phyloP scores from a whole-genome alignment of 441 rosid species.

The Corymbia calophylla region DNA sequence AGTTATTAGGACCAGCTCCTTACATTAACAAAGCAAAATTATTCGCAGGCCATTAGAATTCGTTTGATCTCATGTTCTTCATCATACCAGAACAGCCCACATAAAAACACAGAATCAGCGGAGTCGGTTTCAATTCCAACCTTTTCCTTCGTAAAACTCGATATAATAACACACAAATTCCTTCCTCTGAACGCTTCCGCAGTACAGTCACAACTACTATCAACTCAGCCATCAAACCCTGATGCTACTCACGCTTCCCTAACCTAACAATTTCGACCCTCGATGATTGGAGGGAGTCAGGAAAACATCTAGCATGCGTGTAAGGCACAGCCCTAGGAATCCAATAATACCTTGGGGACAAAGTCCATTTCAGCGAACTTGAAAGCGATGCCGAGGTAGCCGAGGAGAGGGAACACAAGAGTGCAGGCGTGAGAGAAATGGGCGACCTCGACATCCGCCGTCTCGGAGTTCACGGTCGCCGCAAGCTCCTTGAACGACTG shows the following conservation, averaged over 20 bases:
- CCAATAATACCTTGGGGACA: conserved; percentile 59
- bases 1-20: not conserved
- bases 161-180: not conserved
- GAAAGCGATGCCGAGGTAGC: conserved; percentile 86
- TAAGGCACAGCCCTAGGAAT: not conserved
- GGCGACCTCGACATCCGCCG: conserved; percentile 40
- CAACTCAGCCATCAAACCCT: too few species aligned
- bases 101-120: too few species aligned
- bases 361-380: conserved; percentile 93
- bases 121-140: not conserved
- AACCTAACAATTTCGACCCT: too few species aligned
- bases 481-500: conserved; percentile 69
- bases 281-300: not conserved
- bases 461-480: conserved; percentile 32
- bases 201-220: not conserved
- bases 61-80: not conserved
- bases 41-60: too few species aligned
- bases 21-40: too few species aligned
- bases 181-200: not conserved
- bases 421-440: conserved; percentile 78
- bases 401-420: conserved; percentile 78
- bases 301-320: not conserved
- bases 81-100: too few species aligned
- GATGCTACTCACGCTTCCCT: too few species aligned
- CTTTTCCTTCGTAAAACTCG: not conserved